phyloP scores from a whole-genome alignment of 805 yeast genomes.

The Lipomyces chichibuensis region DNA sequence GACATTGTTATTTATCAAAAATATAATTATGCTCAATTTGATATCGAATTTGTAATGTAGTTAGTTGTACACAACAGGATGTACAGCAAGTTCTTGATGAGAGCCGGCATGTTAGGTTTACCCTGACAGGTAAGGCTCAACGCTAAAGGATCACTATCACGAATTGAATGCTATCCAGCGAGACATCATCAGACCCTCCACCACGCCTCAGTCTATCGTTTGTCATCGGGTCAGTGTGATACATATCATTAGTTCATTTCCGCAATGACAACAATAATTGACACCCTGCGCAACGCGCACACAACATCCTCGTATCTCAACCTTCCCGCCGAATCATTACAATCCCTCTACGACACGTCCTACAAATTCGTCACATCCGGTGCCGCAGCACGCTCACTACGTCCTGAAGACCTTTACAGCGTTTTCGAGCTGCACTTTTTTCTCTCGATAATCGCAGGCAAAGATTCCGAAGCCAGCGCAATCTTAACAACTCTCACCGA shows the following conservation, averaged over 20 bases:
- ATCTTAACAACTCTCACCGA: slow-evolving; percentile 68
- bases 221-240: not conserved
- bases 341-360: slow-evolving; percentile 18
- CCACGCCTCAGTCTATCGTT: too few species aligned
- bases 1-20: too few species aligned
- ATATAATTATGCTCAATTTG: too few species aligned
- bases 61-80: too few species aligned
- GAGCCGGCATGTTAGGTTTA: too few species aligned
- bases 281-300: slow-evolving; percentile 18
- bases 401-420: slow-evolving; percentile 52
- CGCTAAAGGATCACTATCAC: too few species aligned
- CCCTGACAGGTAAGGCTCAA: too few species aligned
- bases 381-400: slow-evolving; percentile 39
- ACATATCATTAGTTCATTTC: not conserved
- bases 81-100: too few species aligned
- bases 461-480: slow-evolving; percentile 72
- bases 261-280: slow-evolving; percentile 23
- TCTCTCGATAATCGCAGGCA: slow-evolving; percentile 60
- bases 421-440: slow-evolving; percentile 74
- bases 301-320: slow-evolving; percentile 24
- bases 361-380: slow-evolving; percentile 38
- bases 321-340: slow-evolving; percentile 13
- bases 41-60: too few species aligned
- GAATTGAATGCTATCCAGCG: too few species aligned
- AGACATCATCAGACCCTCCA: too few species aligned